Base-by-base conservation (phyloP, 2,329 filamentous ascomycete genomes). In the Myriosclerotinia duriaeana region DNA sequence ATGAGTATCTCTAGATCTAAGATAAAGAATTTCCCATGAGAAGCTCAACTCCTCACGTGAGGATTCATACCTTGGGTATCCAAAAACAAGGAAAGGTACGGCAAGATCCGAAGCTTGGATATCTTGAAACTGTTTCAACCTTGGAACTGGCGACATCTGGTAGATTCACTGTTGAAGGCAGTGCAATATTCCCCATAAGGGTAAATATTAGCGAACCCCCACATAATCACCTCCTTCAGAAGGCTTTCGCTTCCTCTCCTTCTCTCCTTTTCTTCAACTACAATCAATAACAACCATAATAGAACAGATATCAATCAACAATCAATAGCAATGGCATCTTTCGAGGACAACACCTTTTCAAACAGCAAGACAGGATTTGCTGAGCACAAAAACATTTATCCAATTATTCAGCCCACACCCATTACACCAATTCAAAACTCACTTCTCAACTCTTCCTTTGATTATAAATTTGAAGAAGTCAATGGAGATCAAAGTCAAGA, bases 131-230 rank as follows among this genome's bases (percentile, higher is more conserved):
- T 9, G 5, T 17, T 4, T 55, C 20, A 11, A 38, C 20, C 6
- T 40, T 38, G 53, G 7, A 55, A 38, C 53, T 61, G 44, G n/a
- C 5, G 58, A 61, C 9, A 61, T 59, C 12, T 40, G 8, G 5
- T 7, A 26, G n/a, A 50, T 61, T 61, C 58, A 61, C 58, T 61
- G 20, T 38, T 15, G 5, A 22, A 38, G n/a, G 58, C 44, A 15
- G 15, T 26, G 22, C 8, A 36, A 20, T 12, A 3, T 8, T 11
- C 11, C 36, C 20, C 11, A 48, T 48, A 48, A 38, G 38, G 44
- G 14, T 26, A 38, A 14, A 26, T 50, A 53, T 34, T 36, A 61
- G 44, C 58, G 58, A 60, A 6, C 40, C 4, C 46, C 44, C 44
- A 50, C 44, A 50, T 55, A 17, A 15, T 6, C 22, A 20, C 8